These are phyloP conservation scores for Apophysomyces variabilis DNA, from an alignment of 371 early-diverging fungal species.

Conservation along the genomic window DNA sequence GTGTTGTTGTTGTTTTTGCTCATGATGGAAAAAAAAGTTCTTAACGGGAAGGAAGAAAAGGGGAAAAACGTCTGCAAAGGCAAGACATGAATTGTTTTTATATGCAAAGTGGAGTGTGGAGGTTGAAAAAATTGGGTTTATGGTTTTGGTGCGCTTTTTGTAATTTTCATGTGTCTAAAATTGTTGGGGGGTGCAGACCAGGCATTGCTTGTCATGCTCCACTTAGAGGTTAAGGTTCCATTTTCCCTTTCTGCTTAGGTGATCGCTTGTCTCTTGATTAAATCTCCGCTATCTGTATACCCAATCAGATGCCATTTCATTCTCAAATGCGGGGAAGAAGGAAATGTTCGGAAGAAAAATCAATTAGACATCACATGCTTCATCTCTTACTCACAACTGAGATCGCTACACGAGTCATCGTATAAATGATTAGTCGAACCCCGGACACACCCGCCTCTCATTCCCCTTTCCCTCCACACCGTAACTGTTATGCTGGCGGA, in stretches of 20 bases:
- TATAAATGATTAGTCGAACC: conserved; percentile 26
- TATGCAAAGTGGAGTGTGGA: conserved; percentile 3
- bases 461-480: background rate
- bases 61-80: conserved; percentile 18
- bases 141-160: conserved; percentile 13
- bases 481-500: no score
- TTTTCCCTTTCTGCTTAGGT: conserved; percentile 1
- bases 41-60: conserved; percentile 14
- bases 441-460: conserved; percentile 26
- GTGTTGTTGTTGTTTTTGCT: conserved; percentile 43
- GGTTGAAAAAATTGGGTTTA: conserved; percentile 9
- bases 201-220: background rate
- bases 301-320: background rate
- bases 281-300: background rate
- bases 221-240: no score
- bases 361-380: conserved; percentile 4
- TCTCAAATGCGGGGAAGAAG: conserved; percentile 6
- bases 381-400: background rate
- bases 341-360: conserved; percentile 5
- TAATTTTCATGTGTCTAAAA: conserved; percentile 42
- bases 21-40: conserved; percentile 19
- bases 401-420: background rate
- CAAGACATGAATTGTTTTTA: conserved; percentile 13
- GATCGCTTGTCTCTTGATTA: background rate
- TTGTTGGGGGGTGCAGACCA: no score